These are phyloP conservation scores for Globisporangium echinulatum DNA, from an alignment of 352 stramenopile genomes.

Conservation along the genomic window DNA sequence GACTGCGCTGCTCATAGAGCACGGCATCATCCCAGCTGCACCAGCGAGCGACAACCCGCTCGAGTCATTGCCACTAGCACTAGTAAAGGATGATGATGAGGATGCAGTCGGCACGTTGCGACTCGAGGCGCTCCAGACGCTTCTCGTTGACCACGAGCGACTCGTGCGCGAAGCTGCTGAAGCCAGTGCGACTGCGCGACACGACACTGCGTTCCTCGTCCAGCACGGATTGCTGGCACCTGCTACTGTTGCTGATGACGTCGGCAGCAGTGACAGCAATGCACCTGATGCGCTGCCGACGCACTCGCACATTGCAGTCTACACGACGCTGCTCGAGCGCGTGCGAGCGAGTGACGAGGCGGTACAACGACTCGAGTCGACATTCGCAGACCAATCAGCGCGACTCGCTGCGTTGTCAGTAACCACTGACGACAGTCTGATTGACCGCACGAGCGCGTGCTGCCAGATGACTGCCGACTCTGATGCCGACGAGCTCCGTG, in stretches of 20 bases:
- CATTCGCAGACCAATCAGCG: conserved; percentile 1
- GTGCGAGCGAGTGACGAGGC: neutral
- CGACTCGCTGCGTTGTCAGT: neutral
- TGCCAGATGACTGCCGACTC: no score
- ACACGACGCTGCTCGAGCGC: conserved; percentile 24
- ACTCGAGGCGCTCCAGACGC: conserved; percentile 19
- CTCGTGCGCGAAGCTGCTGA: conserved; percentile 2
- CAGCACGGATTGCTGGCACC: conserved; percentile 9
- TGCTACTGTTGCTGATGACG: neutral
- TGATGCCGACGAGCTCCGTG: no score
- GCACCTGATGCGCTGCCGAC: conserved; percentile 6
- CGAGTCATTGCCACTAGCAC: no score
- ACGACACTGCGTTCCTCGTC: conserved; percentile 7
- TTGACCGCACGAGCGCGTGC: no score
- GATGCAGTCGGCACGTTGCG: neutral
- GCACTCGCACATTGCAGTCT: conserved; percentile 19
- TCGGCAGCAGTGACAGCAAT: neutral
- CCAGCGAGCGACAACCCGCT: no score
- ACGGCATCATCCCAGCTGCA: no score
- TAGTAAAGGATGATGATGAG: no score
- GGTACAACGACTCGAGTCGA: neutral
- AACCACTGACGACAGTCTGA: no score
- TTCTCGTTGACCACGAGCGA: conserved; percentile 22
- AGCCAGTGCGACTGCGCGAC: neutral
- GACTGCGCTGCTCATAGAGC: neutral